These are phyloP conservation scores for Dionaea muscipula DNA, from an alignment of 179 eudicot genomes.

Conservation along the genomic window DNA sequence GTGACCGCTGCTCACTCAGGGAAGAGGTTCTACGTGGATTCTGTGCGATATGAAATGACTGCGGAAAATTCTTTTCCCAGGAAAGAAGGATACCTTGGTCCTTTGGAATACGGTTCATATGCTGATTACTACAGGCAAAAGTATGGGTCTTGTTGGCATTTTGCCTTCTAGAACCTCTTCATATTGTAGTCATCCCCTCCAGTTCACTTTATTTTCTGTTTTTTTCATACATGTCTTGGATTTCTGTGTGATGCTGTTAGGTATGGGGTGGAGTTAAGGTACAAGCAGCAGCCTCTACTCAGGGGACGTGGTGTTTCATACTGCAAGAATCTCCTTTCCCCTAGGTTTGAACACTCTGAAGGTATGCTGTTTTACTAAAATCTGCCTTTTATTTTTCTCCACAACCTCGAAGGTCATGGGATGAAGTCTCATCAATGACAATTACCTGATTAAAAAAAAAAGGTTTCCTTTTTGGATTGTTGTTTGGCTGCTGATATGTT, in stretches of 20 bases:
- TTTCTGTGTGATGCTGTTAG: slow-evolving; percentile 27
- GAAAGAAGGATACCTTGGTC: slow-evolving; percentile 98
- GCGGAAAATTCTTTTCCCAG: slow-evolving; percentile 94
- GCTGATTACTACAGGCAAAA: slow-evolving; percentile 93
- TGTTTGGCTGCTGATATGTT: slow-evolving; percentile 11
- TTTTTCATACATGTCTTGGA: slow-evolving; percentile 26
- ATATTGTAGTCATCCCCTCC: too few relatives aligned
- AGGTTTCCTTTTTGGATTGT: slow-evolving; percentile 5
- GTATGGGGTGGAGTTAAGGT: slow-evolving; percentile 84
- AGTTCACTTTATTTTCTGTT: too few relatives aligned
- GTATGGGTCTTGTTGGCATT: slow-evolving; percentile 18
- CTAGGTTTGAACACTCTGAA: slow-evolving; percentile 96
- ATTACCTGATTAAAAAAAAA: too few relatives aligned
- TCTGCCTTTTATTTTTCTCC: slow-evolving; percentile 1
- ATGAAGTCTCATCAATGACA: too few relatives aligned
- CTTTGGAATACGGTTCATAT: slow-evolving; percentile 88
- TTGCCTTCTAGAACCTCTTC: neutral
- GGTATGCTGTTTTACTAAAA: slow-evolving; percentile 24
- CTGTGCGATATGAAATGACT: slow-evolving; percentile 81
- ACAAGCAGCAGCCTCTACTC: slow-evolving; percentile 79
- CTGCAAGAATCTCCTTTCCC: slow-evolving; percentile 98
- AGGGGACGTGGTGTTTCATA: slow-evolving; percentile 98
- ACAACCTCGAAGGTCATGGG: too few relatives aligned
- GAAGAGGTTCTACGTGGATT: slow-evolving; percentile 92
- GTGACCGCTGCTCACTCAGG: slow-evolving; percentile 99